Base-by-base conservation (phyloP, 163 green algal species). In the Prototheca wickerhamii region DNA sequence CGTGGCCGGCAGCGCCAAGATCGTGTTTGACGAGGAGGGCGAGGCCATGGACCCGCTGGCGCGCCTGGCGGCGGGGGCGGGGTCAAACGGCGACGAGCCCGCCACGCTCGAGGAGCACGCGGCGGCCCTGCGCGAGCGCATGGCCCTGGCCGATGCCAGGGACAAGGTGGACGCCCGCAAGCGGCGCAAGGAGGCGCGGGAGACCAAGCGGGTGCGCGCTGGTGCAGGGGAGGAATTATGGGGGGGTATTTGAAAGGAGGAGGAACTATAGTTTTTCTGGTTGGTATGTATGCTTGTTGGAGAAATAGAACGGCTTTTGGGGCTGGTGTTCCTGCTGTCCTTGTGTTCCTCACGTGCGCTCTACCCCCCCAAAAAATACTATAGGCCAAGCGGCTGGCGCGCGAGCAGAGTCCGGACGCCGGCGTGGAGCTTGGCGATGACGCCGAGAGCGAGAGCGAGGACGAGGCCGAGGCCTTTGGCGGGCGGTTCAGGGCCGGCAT, bases 21-120 rank as follows among this genome's bases (percentile, higher is more conserved):
- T 81, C 20, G 81, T 95, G 25, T 95, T 96, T 78, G 88, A 92
- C 46, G 85, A 90, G 2, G 78, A 87, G 20, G 88, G 88, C 3
- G 50, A 80, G 26, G 77, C 78, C 0, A 30, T 86, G 34, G 76
- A 88, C 56, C 81, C 86, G 10, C 71, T 94, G 46, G 80, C 64
- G 20, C 60, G 78, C 56, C 77, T 95, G 46, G 86, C 80, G 0
- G 57, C 26, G 3, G 50, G 29, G 25, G 58, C 43, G 32, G 53
- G 6, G 21, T 17, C 21, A 37, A 15, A 28, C 42, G 59, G 33
- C 0, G 69, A 53, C 29, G 56, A 58, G 6, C 69, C 71, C 37
- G 50, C 21, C 18, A 69, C 61, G 25, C 67, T 68, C 18, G 67
- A 37, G 4, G 62, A 79, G 43, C 65, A 67, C 37, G 67, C 68